Percentiles rank a stretch among this genome's conserved stretches.
Evolutionary conservation across 305 asterid genomes (phyloP).

Genomic region (Fraxinus platypoda): DNA sequence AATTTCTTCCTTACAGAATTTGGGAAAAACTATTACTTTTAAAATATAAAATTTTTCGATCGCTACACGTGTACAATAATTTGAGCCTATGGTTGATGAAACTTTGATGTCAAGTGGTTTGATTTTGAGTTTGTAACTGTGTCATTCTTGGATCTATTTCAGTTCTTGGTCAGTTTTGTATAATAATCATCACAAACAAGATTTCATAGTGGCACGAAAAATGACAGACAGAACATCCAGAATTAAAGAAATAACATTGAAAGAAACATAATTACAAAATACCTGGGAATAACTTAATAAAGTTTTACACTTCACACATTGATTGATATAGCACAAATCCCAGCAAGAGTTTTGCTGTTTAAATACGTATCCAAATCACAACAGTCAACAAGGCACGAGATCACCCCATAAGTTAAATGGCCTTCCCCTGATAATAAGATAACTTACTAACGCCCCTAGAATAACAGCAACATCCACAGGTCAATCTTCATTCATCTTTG

Average conservation of each 20-base stretch:
- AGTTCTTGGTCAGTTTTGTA: too few species aligned
- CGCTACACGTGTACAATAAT: too few species aligned
- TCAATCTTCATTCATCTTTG: constrained; percentile 42
- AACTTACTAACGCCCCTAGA: constrained; percentile 51
- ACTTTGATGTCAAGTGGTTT: too few species aligned
- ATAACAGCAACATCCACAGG: constrained; percentile 40
- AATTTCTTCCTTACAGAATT: too few species aligned
- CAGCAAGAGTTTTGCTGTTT: constrained; percentile 27
- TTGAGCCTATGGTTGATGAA: too few species aligned
- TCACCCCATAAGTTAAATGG: constrained; percentile 26
- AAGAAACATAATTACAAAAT: constrained; percentile 11
- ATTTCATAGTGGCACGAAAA: neutral
- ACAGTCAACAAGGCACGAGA: constrained; percentile 28
- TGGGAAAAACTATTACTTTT: too few species aligned
- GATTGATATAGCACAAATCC: constrained; percentile 24
- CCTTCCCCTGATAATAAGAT: constrained; percentile 26
- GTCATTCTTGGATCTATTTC: too few species aligned
- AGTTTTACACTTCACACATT: constrained; percentile 41
- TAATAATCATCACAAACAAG: neutral
- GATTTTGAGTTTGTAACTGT: too few species aligned
- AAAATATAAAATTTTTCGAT: too few species aligned
- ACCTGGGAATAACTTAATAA: constrained; percentile 29
- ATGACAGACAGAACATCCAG: neutral
- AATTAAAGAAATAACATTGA: constrained; percentile 1
- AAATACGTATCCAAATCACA: constrained; percentile 15